Evolutionary conservation across 2,329 filamentous ascomycete species (phyloP), one percentile per base, ranked within the genome.

Genomic region (Claviceps sp.): DNA sequence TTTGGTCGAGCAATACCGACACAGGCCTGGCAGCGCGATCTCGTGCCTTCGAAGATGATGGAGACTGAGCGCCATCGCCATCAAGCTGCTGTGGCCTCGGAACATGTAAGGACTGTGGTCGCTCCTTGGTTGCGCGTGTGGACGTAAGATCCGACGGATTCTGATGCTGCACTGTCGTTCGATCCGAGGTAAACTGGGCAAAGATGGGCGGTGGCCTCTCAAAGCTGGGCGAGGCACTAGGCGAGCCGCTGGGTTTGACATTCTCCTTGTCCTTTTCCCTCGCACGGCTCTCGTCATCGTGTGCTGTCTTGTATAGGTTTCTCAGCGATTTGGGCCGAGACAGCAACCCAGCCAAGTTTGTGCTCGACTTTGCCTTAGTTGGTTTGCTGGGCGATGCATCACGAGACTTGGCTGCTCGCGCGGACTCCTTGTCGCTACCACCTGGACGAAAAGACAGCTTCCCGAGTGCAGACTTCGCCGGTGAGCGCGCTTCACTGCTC

Each of bases 251-350:
- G 1, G 86, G 87, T 36, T 78, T 83, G 50, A 76, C 77, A 64
- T 95, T 95, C 67, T 95, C 89, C 68, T 95, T 95, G 65, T 91
- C 83, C 60, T 79, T 83, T 64, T 91, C 83, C 60, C 79, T 83
- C 42, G 69, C 66, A 40, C 71, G 72, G 23, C 71, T 66, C 50
- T 75, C 71, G 6, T 80, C 77, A 13, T 79, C 77, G 37, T 68
- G 69, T 50, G 76, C 71, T 46, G 72, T 61, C 53, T 74, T 75
- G 55, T 79, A 77, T 23, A 85, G 68, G 57, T 80, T 83, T 61
- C 83, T 87, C 50, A 82, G 75, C 9, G 87, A 88, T 64, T 85
- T 88, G 53, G 82, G 80, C 52, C 85, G 83, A 52, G 81, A 82
- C 49, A 95, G 77, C 51, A 96, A 77, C 4, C 77, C 81, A 0